Base-by-base conservation (phyloP, 495 filamentous ascomycete species). In the Annulohypoxylon nitens region DNA sequence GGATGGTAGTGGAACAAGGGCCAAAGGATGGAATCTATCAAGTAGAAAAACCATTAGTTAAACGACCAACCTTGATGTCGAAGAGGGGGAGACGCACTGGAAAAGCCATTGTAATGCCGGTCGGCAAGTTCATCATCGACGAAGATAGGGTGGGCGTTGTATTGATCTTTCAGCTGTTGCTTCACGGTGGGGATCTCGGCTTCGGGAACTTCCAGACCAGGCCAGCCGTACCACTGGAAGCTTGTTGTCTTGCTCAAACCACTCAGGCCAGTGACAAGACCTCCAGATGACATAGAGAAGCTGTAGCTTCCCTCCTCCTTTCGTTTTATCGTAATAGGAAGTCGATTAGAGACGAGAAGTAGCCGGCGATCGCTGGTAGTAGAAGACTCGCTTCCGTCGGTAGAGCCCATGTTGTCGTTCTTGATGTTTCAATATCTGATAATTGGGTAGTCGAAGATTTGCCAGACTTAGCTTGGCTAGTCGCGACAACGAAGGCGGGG, bases 171-270 rank as follows among this genome's bases (percentile, higher is more conserved):
- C 54, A 94, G 81, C 55, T 89, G 87, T 81, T 90, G 87, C 70
- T 88, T 85, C 70, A 95, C 86, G 73, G 86, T 87, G 26, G 80
- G 86, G 8, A 88, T 82, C 74, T 95, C 93, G 20, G 82, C 86
- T 62, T 93, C 91, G 50, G 92, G 92, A 30, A 95, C 87, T 76
- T 97, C 93, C 64, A 97, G 78, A 33, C 95, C 95, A 7, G 95
- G 94, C 96, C 96, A 99, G 67, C 95, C 95, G 80, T 97, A 98
- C 95, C 96, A 99, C 79, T 93, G 91, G 83, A 97, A 98, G 48
- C 90, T 95, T 10, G 93, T 97, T 7, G 92, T 89, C 80, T 97
- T 97, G 71, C 93, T 92, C 71, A 99, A 82, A 18, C 95, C 96
- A 70, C 91, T 94, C 61, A 99, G 81, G 1, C 95, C 96, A 41